Percentiles rank a stretch among this genome's conserved stretches.
phyloP scores from a whole-genome alignment of 2,329 filamentous ascomycete genomes.

The Phoma sp. region DNA sequence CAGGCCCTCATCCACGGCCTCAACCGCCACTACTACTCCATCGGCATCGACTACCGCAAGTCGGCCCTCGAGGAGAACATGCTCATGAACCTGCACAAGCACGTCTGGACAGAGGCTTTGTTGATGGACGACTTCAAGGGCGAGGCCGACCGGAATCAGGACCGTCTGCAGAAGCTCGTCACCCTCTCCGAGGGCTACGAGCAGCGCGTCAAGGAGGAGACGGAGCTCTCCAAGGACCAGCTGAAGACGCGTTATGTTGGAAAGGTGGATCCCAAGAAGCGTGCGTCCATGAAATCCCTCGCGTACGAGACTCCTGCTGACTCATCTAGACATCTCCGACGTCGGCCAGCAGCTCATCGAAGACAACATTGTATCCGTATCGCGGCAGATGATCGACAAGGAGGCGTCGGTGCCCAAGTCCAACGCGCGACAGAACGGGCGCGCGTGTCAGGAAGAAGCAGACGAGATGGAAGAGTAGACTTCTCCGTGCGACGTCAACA shows the following conservation, averaged over 20 bases:
- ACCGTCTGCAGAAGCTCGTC: constrained; percentile 84
- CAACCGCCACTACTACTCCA: constrained; percentile 99
- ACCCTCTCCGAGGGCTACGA: constrained; percentile 93
- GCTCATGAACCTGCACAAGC: constrained; percentile 99
- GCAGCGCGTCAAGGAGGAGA: constrained; percentile 98
- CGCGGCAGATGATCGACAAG: constrained; percentile 99
- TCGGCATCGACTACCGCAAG: constrained; percentile 97
- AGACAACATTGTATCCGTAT: constrained; percentile 99
- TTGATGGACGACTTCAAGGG: constrained; percentile 95
- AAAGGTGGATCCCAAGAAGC: constrained; percentile 99
- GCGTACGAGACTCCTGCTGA: constrained; percentile 23
- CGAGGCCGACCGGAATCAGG: constrained; percentile 85
- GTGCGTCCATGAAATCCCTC: constrained; percentile 48
- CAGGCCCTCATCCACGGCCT: constrained; percentile 97
- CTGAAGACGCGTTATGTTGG: constrained; percentile 98
- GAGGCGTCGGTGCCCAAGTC: constrained; percentile 84
- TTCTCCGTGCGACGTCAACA: not conserved
- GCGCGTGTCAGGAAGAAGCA: constrained; percentile 36
- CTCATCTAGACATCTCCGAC: constrained; percentile 76
- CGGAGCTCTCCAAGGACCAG: constrained; percentile 94
- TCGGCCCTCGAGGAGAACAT: constrained; percentile 98
- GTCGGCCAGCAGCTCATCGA: constrained; percentile 97
- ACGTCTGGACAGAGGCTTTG: constrained; percentile 97
- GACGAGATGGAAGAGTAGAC: constrained; percentile 46
- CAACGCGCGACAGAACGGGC: constrained; percentile 36